Evolutionary conservation across 164 flowering plant species (phyloP).

Genomic region (Santalum album): DNA sequence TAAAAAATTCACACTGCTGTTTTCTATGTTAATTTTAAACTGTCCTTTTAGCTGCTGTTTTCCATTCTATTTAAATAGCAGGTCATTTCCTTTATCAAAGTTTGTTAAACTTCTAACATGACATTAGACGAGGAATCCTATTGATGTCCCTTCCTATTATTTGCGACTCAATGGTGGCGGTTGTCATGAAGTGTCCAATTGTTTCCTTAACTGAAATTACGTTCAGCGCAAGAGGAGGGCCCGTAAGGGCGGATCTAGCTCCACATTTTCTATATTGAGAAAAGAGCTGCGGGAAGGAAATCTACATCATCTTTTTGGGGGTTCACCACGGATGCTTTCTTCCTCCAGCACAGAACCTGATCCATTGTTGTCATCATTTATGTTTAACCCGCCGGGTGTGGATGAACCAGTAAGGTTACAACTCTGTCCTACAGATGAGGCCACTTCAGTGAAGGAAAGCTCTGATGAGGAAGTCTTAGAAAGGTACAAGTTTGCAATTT

Average conservation of each 20-base stretch:
- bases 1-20: too few relatives aligned
- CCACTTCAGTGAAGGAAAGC: constrained; percentile 8
- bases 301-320: constrained; percentile 40
- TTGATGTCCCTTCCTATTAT: too few relatives aligned
- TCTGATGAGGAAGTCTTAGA: constrained; percentile 12
- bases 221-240: constrained; percentile 47
- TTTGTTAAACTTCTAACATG: too few relatives aligned
- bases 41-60: too few relatives aligned
- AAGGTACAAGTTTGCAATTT: constrained; percentile 17
- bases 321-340: constrained; percentile 22
- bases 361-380: constrained; percentile 50
- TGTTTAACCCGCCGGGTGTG: constrained; percentile 19
- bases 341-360: constrained; percentile 45
- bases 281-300: constrained; percentile 53
- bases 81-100: too few relatives aligned
- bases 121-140: too few relatives aligned
- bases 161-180: neutral
- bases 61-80: too few relatives aligned
- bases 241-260: constrained; percentile 34
- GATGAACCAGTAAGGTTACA: constrained; percentile 19
- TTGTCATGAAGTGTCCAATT: neutral
- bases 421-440: constrained; percentile 7
- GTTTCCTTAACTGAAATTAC: constrained; percentile 38
- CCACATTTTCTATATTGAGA: constrained; percentile 34
- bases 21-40: too few relatives aligned